A percentile compares a stretch with the other conserved stretches of the same genome.
phyloP scores from a whole-genome alignment of 768 basidiomycete species.

The Cystobasidium ongulense region DNA sequence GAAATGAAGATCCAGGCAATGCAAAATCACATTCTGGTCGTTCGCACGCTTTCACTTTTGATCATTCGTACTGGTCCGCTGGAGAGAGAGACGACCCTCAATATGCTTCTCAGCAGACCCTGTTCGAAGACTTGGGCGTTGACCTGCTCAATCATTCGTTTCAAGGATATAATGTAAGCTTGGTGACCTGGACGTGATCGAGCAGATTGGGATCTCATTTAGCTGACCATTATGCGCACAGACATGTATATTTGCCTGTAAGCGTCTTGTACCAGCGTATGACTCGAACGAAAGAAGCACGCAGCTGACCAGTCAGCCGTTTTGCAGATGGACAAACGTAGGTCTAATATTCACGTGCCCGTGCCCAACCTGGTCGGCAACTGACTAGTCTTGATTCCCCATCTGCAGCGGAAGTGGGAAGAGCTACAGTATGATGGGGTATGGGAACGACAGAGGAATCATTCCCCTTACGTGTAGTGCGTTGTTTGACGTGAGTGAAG shows the following conservation, averaged over 20 bases:
- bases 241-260: conserved; percentile 96
- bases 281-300: neutral
- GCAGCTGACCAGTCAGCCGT: neutral
- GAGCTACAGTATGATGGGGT: conserved; percentile 50
- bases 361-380: neutral
- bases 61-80: conserved; percentile 90
- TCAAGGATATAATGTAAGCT: conserved; percentile 51
- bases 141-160: conserved; percentile 93
- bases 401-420: conserved; percentile 36
- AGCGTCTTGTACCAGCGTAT: conserved; percentile 48
- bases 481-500: conserved; percentile 55
- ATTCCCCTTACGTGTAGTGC: conserved; percentile 92
- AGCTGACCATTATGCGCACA: neutral
- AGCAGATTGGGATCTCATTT: neutral
- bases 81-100: conserved; percentile 76
- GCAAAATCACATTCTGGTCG: conserved; percentile 58
- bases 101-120: conserved; percentile 88
- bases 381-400: neutral
- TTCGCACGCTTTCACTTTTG: conserved; percentile 81
- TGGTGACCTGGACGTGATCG: neutral
- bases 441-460: conserved; percentile 73
- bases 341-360: neutral
- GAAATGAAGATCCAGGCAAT: conserved; percentile 46
- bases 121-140: conserved; percentile 87
- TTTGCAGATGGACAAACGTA: conserved; percentile 44